Base-by-base conservation (phyloP, 2,329 filamentous ascomycete species). In the Cryphonectria carpinicola region DNA sequence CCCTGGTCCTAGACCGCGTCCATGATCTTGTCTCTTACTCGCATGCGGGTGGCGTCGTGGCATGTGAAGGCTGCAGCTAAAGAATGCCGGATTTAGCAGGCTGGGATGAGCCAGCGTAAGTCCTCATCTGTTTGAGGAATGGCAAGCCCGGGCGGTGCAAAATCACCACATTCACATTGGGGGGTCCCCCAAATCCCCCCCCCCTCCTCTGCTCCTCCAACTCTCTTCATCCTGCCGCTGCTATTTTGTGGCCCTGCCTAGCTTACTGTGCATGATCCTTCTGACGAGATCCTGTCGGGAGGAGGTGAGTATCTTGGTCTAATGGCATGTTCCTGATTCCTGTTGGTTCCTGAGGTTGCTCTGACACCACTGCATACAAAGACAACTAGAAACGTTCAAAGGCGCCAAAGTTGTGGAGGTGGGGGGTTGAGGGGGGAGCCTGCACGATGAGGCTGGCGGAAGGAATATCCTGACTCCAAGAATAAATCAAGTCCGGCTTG, bases 181-280 rank as follows among this genome's bases (percentile, higher is more conserved):
- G 25, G 46, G 46, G 17, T 14, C 22, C 37, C 58, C 58, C 28
- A 22, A 22, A 13, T 2, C 0, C 32, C 37, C n/a, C 37, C n/a
- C 60, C 13, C 32, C 32, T 32, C 32, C 32, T 32, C 32, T 32
- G 32, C 32, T 32, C 32, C 32, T 32, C 32, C 37, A 43, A 64
- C 39, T 46, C 61, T 64, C n/a, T 64, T 64, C 37, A 46, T 64
- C 61, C 61, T 64, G 4, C 37, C 61, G 61, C 61, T 64, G 61
- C 61, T 64, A 64, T 64, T 64, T 64, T 64, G 10, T 46, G 3
- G 61, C 41, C 61, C 61, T 25, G 13, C 37, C 10, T 5, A 46
- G 61, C 61, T 64, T n/a, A 64, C 61, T 46, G 19, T 39, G 61
- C n/a, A 41, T 39, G 25, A 64, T 64, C 61, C 39, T 25, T 64